Base-by-base conservation (phyloP, 345 rosid genomes). In the Eucalyptus marginata region DNA sequence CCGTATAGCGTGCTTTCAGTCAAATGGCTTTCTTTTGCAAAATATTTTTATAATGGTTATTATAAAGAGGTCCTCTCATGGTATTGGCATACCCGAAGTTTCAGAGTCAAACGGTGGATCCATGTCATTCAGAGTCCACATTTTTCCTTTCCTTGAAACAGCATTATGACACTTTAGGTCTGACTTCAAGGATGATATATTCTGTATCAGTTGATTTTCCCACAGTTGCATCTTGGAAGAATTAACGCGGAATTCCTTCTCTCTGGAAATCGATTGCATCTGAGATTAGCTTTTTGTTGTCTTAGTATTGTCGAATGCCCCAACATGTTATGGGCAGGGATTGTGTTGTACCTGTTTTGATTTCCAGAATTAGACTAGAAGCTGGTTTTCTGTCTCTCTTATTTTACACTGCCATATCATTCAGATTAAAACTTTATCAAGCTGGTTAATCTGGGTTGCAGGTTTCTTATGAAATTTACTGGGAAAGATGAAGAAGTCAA, bases 401-500 rank as follows among this genome's bases (percentile, higher is more conserved):
- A 44, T 76, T 76, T 76, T 2, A 40, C 47, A 40, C 84, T 76
- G 47, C 84, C 84, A 36, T 18, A 36, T 71, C 46, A 71, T 71
- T 71, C 81, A 5, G 81, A 71, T 71, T 33, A 20, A 40, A 76
- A 76, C 4, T 10, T 76, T 4, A 40, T 56, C 29, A 86, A 40
- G 51, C 51, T 43, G 33, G 27, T 62, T 59, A 40, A 47, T 66
- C 11, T 40, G 84, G 83, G 84, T 76, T 40, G 84, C 94, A 98
- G 99, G 99, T 98, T 95, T 92, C 99, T 98, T 44, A 93, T 97
- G 7, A 94, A 93, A 50, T 96, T 98, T 93, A 95, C 93, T 7
- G 99, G 99, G 86, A 93, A 95, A 27, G 99, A 98, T 13, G 96
- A 96, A 17, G 99, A 96, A 91, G 91, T 98, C 90, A 95, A 96